Evolutionary conservation across 805 yeast genomes (phyloP), one percentile per base, ranked within the genome.

Genomic region (Hyphopichia homilentoma): DNA sequence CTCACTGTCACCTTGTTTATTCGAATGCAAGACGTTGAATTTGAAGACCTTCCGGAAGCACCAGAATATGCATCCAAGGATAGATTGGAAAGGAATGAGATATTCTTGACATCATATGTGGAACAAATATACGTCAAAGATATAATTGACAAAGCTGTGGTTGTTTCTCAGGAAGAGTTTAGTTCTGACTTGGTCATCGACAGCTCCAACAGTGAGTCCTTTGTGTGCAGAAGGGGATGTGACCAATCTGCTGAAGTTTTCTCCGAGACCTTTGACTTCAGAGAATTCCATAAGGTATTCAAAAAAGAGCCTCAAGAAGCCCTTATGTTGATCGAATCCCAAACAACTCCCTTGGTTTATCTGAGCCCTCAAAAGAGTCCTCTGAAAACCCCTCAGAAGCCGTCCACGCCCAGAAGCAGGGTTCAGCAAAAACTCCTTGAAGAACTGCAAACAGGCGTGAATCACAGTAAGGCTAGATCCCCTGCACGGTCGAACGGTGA

Each of bases 101-200:
- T 81, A 5, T 76, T 75, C 41, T 45, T 81, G 16, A 73, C 84
- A 0, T 68, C 83, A 3, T 68, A 70, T 21, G 33, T 62, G 13
- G 70, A 66, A 3, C 68, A 68, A 22, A 51, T 81, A 11, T 45
- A 54, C 29, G 52, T 78, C 2, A 40, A 39, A 2, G 65, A 75
- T 28, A 61, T 80, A 16, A 40, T 72, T 2, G 64, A 52, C 5
- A 57, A 61, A 24, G 79, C 75, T 6, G 60, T 50, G 6, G 72
- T 81, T 1, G 38, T 73, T 9, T 63, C 73, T 1, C 35, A 47
- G 8, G 31, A 47, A 1, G 65, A 67, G 13, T 68, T 63, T 41
- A 33, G 43, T 4, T 25, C 39, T 6, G 52, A 51, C n/a, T 50
- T 57, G 4, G 44, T 47, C 2, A 47, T 59, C 9, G 72, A 68